Evolutionary conservation across 2,329 filamentous ascomycete genomes (phyloP).

Genomic region (Microdochium bolleyi): DNA sequence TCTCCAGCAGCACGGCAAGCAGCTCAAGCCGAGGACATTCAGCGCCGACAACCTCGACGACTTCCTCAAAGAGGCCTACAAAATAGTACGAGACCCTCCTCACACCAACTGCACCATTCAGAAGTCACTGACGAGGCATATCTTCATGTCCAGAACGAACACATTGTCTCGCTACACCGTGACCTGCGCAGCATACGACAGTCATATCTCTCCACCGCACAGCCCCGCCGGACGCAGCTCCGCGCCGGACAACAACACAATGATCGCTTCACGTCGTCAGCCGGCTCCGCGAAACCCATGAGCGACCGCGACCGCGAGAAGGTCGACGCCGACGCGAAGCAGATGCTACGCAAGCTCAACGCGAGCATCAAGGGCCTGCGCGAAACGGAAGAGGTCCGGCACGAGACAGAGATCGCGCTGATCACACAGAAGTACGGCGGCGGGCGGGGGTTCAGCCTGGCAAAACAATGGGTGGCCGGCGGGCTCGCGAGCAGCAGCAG

Average conservation of each 20-base stretch:
- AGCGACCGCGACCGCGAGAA: slow-evolving; percentile 78
- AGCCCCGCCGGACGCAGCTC: slow-evolving; percentile 49
- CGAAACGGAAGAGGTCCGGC: slow-evolving; percentile 74
- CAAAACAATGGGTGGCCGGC: slow-evolving; percentile 62
- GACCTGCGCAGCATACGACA: slow-evolving; percentile 81
- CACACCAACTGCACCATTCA: slow-evolving; percentile 6
- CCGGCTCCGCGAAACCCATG: slow-evolving; percentile 41
- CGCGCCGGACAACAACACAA: slow-evolving; percentile 24
- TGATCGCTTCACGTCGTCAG: slow-evolving; percentile 19
- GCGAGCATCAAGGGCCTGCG: slow-evolving; percentile 71
- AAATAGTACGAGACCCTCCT: slow-evolving; percentile 57
- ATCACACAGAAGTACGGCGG: slow-evolving; percentile 57
- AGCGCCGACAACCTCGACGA: slow-evolving; percentile 58
- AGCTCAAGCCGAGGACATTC: slow-evolving; percentile 33
- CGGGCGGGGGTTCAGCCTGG: slow-evolving; percentile 53
- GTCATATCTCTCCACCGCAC: slow-evolving; percentile 80
- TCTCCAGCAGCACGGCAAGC: slow-evolving; percentile 50
- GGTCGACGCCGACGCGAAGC: slow-evolving; percentile 81
- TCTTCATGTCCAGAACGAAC: slow-evolving; percentile 56
- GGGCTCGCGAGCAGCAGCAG: slow-evolving; percentile 54
- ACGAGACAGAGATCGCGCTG: slow-evolving; percentile 64
- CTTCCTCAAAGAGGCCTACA: slow-evolving; percentile 89
- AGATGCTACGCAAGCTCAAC: slow-evolving; percentile 78
- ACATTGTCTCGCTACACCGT: slow-evolving; percentile 70
- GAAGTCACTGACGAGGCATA: slow-evolving; percentile 10